Percentiles rank a stretch among this genome's conserved stretches.
Evolutionary conservation across 768 basidiomycete species (phyloP).

Genomic region (Tylopilus sp.): DNA sequence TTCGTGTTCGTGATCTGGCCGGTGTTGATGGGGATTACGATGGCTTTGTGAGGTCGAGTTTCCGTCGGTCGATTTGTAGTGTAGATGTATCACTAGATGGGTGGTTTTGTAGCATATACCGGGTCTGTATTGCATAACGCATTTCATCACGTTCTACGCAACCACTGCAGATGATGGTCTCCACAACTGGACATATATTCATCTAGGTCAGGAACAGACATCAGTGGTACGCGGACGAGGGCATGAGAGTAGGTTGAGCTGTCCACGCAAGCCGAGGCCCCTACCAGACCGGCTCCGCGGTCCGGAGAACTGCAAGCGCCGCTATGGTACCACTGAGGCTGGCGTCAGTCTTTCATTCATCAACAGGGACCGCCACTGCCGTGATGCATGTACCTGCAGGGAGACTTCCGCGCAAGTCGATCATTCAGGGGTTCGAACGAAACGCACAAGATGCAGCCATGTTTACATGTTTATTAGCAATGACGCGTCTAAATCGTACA

Average conservation of each 20-base stretch:
- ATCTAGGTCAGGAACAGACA: too few relatives aligned
- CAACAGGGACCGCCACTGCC: neutral
- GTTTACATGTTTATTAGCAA: neutral
- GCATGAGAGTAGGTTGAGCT: too few relatives aligned
- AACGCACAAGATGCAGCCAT: neutral
- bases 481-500: neutral
- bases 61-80: conserved; percentile 1
- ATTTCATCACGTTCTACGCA: too few relatives aligned
- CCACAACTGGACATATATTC: too few relatives aligned
- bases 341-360: neutral
- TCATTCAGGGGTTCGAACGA: neutral
- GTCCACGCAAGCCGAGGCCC: too few relatives aligned
- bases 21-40: conserved; percentile 50
- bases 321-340: too few relatives aligned
- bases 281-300: too few relatives aligned
- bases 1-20: conserved; percentile 55
- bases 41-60: conserved; percentile 52
- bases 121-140: too few relatives aligned
- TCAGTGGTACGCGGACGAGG: too few relatives aligned
- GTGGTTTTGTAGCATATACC: too few relatives aligned
- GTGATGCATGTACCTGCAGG: neutral
- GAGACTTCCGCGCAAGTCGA: neutral
- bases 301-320: neutral
- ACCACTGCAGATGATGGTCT: too few relatives aligned
- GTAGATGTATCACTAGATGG: too few relatives aligned